These are phyloP conservation scores for Massariosphaeria phaeospora DNA, from an alignment of 495 filamentous ascomycete genomes.

Conservation along the genomic window DNA sequence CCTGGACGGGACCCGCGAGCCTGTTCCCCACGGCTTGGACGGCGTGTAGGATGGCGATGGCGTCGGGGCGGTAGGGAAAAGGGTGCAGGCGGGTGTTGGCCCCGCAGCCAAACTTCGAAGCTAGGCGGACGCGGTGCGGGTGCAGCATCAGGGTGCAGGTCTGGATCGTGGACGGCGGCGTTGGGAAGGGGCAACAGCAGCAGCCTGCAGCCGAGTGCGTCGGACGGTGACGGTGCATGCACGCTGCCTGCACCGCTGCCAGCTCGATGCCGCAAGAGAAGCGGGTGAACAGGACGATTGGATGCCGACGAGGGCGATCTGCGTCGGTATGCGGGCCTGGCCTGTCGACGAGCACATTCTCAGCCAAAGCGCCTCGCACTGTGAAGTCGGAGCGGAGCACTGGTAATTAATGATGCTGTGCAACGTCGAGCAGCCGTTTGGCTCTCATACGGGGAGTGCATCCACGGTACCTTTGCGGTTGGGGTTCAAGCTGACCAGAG, in stretches of 20 bases:
- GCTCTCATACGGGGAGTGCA: too few relatives aligned
- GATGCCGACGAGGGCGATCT: slow-evolving; percentile 14
- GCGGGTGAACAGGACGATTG: slow-evolving; percentile 9
- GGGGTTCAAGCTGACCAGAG: too few relatives aligned
- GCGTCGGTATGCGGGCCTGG: slow-evolving; percentile 6
- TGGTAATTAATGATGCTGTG: slow-evolving; percentile 17
- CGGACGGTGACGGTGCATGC: too few relatives aligned
- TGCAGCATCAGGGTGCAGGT: slow-evolving; percentile 22
- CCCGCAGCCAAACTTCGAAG: slow-evolving; percentile 7
- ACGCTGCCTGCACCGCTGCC: slow-evolving; percentile 3
- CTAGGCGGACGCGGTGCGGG: slow-evolving; percentile 1
- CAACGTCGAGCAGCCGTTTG: too few relatives aligned
- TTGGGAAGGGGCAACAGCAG: neutral
- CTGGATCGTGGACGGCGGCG: slow-evolving; percentile 16
- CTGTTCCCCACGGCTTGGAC: slow-evolving; percentile 27
- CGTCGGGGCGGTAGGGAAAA: slow-evolving; percentile 3
- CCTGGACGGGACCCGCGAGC: slow-evolving; percentile 4
- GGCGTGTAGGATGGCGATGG: slow-evolving; percentile 15
- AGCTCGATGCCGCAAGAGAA: neutral
- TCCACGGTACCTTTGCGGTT: too few relatives aligned
- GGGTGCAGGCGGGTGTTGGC: slow-evolving; percentile 7
- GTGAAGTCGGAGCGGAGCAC: neutral
- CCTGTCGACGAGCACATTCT: slow-evolving; percentile 8
- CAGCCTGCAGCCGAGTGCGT: too few relatives aligned
- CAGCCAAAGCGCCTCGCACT: neutral